Evolutionary conservation across 768 basidiomycete genomes (phyloP).

Genomic region (Boletus reticuloceps): DNA sequence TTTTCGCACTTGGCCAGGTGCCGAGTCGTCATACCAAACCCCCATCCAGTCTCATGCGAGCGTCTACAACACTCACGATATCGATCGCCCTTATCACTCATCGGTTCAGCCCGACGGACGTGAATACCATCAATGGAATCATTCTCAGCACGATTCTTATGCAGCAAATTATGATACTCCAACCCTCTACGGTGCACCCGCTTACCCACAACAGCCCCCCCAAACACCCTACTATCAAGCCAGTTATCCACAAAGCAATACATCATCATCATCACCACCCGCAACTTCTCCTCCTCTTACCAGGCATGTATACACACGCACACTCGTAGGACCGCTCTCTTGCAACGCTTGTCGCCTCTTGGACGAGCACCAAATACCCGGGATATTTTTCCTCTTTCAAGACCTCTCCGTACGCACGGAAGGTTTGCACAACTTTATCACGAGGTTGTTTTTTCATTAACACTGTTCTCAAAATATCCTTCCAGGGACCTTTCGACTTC

Average conservation of each 20-base stretch:
- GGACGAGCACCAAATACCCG: conserved; percentile 82
- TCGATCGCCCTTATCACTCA: conserved; percentile 37
- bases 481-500: conserved; percentile 78
- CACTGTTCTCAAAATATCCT: conserved; percentile 14
- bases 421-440: conserved; percentile 48
- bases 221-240: conserved; percentile 31
- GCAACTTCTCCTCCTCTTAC: conserved; percentile 44
- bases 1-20: conserved; percentile 52
- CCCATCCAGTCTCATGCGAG: conserved; percentile 22
- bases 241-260: conserved; percentile 22
- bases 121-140: conserved; percentile 33
- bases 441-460: conserved; percentile 21
- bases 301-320: conserved; percentile 78
- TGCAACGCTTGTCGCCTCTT: conserved; percentile 81
- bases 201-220: conserved; percentile 29
- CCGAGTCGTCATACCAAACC: conserved; percentile 37
- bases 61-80: conserved; percentile 28
- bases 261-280: conserved; percentile 30
- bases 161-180: conserved; percentile 25
- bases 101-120: conserved; percentile 37
- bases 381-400: conserved; percentile 94
- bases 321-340: conserved; percentile 85
- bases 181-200: conserved; percentile 21
- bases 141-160: conserved; percentile 25
- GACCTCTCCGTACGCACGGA: conserved; percentile 93